Percentiles rank a stretch among this genome's conserved stretches.
These are phyloP conservation scores for Monosporascus sp. DNA, from an alignment of 2,329 filamentous ascomycete species.

Conservation along the genomic window DNA sequence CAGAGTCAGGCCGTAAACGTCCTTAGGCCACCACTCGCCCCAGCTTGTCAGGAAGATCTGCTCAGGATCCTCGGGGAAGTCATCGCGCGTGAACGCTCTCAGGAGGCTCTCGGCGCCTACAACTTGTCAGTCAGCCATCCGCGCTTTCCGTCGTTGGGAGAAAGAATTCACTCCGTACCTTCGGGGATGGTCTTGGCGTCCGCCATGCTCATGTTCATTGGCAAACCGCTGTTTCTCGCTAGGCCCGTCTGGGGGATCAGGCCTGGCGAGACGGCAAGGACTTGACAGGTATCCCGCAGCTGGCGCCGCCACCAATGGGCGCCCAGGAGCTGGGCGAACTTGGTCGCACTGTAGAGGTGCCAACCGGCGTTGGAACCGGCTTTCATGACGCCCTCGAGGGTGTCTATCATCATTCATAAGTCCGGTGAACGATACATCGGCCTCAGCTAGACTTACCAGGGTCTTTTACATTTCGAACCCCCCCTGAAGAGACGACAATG, in stretches of 20 bases:
- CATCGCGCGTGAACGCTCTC: constrained; percentile 36
- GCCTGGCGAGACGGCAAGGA: constrained; percentile 50
- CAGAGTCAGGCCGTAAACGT: constrained; percentile 34
- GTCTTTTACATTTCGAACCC: constrained; percentile 34
- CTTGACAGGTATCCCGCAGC: constrained; percentile 35
- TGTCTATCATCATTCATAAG: constrained; percentile 7
- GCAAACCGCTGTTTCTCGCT: constrained; percentile 24
- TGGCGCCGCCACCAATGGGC: constrained; percentile 54
- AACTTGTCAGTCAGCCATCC: background rate
- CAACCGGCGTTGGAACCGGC: constrained; percentile 30
- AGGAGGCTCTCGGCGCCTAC: constrained; percentile 42
- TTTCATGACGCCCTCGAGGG: constrained; percentile 22
- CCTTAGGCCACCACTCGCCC: constrained; percentile 51
- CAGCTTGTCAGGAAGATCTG: constrained; percentile 50
- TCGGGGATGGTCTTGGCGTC: constrained; percentile 44
- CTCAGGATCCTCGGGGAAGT: constrained; percentile 46
- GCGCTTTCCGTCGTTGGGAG: no score
- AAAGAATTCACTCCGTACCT: constrained; percentile 26
- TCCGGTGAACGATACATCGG: background rate
- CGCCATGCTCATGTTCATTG: constrained; percentile 27
- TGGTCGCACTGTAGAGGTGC: constrained; percentile 37
- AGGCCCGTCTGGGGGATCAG: constrained; percentile 45
- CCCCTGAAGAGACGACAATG: constrained; percentile 47
- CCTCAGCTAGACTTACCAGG: constrained; percentile 23
- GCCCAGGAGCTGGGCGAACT: constrained; percentile 45